These are phyloP conservation scores for Candida pseudoglaebosa DNA, from an alignment of 805 yeast species.

Conservation along the genomic window DNA sequence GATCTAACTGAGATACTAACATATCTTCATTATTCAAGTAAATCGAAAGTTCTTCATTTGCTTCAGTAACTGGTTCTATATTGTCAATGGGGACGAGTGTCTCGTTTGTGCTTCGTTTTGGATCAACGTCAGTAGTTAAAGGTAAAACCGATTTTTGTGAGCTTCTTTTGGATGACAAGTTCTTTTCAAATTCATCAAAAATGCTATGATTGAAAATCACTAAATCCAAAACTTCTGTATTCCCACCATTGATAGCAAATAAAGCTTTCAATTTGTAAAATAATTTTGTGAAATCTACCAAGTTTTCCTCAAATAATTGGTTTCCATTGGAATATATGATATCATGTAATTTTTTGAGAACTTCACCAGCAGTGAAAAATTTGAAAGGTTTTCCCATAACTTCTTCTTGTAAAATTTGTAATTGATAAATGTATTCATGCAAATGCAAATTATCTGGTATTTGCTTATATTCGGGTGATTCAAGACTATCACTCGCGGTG, in stretches of 20 bases:
- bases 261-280: conserved; percentile 48
- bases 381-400: conserved; percentile 7
- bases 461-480: conserved; percentile 9
- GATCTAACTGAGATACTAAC: conserved; percentile 5
- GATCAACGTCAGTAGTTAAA: background rate
- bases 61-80: background rate
- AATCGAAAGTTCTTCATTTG: background rate
- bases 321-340: conserved; percentile 7
- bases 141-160: background rate
- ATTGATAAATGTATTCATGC: conserved; percentile 14
- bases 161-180: background rate
- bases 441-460: conserved; percentile 16
- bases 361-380: conserved; percentile 8
- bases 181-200: conserved; percentile 13
- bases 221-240: conserved; percentile 52
- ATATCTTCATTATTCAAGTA: background rate
- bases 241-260: conserved; percentile 53
- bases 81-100: background rate
- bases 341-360: conserved; percentile 10
- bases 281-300: conserved; percentile 7
- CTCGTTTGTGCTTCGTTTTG: background rate
- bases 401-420: conserved; percentile 11
- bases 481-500: background rate
- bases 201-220: conserved; percentile 11
- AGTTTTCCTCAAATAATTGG: conserved; percentile 1